These are phyloP conservation scores for Fusarium zealandicum DNA, from an alignment of 2,329 filamentous ascomycete genomes.

Conservation along the genomic window DNA sequence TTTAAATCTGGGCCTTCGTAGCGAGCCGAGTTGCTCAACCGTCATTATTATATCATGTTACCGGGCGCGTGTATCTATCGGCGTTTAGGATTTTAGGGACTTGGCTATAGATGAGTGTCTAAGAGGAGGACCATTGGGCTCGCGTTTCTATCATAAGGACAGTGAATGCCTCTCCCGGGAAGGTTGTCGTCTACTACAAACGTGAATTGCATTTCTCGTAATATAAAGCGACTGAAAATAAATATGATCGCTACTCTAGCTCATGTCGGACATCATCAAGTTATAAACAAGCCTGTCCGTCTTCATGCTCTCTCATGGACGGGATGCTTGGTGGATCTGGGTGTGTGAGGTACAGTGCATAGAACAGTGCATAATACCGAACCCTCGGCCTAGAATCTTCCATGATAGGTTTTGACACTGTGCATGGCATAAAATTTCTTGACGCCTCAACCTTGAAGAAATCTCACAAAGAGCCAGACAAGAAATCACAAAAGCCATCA, in stretches of 20 bases:
- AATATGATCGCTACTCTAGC: too few relatives aligned
- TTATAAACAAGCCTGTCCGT: conserved; percentile 25
- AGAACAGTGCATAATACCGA: conserved; percentile 8
- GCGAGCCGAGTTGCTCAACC: neutral
- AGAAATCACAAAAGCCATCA: conserved; percentile 8
- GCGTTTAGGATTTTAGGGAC: conserved; percentile 25
- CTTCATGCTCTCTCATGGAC: conserved; percentile 13
- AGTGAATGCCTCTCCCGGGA: neutral
- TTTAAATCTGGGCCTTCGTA: conserved; percentile 57
- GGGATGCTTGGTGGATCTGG: conserved; percentile 18
- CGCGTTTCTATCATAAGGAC: neutral
- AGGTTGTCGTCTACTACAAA: neutral
- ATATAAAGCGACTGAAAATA: too few relatives aligned
- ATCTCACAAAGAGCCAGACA: conserved; percentile 8
- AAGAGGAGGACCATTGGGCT: conserved; percentile 1
- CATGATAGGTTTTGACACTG: conserved; percentile 30
- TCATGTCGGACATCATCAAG: too few relatives aligned
- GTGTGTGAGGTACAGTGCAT: conserved; percentile 11
- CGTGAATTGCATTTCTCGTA: too few relatives aligned
- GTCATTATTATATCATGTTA: neutral
- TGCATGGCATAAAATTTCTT: conserved; percentile 38
- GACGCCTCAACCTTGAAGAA: conserved; percentile 16
- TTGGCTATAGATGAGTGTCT: conserved; percentile 13
- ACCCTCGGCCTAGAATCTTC: neutral
- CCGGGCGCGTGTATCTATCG: conserved; percentile 12